phyloP scores from a whole-genome alignment of 805 yeast genomes.

The Kodamaea kakaduensis region DNA sequence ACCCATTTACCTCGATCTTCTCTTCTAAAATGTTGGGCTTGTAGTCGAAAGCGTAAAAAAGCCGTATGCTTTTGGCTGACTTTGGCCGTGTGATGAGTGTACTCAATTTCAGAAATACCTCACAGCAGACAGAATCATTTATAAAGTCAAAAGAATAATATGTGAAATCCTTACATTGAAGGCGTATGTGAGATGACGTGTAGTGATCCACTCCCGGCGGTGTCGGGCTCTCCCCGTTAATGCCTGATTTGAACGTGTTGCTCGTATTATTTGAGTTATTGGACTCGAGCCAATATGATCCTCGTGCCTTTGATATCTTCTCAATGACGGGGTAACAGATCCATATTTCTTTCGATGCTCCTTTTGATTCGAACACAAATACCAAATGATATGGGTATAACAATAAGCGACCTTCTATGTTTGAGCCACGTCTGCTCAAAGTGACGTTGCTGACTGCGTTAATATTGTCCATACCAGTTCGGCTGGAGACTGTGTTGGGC shows the following conservation, averaged over 20 bases:
- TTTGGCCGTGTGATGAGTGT: conserved; percentile 56
- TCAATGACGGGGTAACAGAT: conserved; percentile 83
- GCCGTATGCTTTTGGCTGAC: conserved; percentile 38
- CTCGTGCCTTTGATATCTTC: conserved; percentile 51
- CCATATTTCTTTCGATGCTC: conserved; percentile 69
- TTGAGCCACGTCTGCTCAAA: conserved; percentile 36
- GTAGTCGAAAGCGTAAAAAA: conserved; percentile 78
- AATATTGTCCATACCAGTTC: conserved; percentile 14
- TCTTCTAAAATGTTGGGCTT: conserved; percentile 69
- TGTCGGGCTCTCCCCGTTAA: conserved; percentile 5
- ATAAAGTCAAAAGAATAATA: conserved; percentile 72
- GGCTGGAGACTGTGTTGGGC: too few relatives aligned
- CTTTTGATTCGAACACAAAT: conserved; percentile 26
- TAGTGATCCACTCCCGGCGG: conserved; percentile 30
- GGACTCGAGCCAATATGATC: conserved; percentile 41
- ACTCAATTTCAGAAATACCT: conserved; percentile 70
- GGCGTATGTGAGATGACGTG: conserved; percentile 52
- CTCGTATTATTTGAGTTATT: conserved; percentile 12
- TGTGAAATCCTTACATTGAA: conserved; percentile 82
- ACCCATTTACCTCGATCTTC: conserved; percentile 49
- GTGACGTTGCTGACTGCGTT: conserved; percentile 36
- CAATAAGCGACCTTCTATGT: conserved; percentile 34
- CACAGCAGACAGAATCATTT: conserved; percentile 55
- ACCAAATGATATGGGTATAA: conserved; percentile 37
- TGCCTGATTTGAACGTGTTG: conserved; percentile 8